Percentiles rank a stretch among this genome's conserved stretches.
Conservation (phyloP, 352 stramenopile genomes). For the Elongisporangium anandrum region DNA sequence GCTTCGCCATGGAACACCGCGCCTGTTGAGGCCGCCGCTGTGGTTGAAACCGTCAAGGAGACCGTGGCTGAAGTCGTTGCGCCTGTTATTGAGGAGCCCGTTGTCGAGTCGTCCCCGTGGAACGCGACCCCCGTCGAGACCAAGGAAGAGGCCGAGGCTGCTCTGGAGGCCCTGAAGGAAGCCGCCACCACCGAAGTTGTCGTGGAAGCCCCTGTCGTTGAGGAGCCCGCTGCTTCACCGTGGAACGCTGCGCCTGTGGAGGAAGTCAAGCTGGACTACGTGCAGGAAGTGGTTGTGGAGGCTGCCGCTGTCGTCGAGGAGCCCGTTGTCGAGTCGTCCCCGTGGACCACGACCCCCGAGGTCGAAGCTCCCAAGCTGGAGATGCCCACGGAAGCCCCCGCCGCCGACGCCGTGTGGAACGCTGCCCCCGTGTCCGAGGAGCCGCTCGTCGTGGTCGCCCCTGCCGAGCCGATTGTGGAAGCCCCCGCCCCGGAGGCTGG, state of each 20-base stretch:
- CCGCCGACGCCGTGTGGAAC: constrained; percentile 20
- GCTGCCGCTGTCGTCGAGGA: constrained; percentile 1
- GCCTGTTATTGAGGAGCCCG: constrained; percentile 13
- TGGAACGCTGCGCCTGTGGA: constrained; percentile 12
- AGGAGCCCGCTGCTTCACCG: background rate
- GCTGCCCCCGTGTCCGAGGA: constrained; percentile 31
- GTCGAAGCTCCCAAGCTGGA: constrained; percentile 2
- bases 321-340: background rate
- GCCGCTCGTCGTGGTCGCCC: constrained; percentile 13
- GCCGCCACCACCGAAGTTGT: constrained; percentile 6
- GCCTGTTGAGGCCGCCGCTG: constrained; percentile 12
- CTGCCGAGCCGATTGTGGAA: constrained; percentile 3
- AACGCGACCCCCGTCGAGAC: constrained; percentile 12
- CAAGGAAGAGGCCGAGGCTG: constrained; percentile 1
- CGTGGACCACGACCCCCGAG: constrained; percentile 5
- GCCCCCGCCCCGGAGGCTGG: too few species aligned
- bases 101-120: constrained; percentile 17
- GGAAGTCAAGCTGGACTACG: background rate
- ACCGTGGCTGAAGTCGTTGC: too few species aligned
- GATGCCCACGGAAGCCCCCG: constrained; percentile 2
- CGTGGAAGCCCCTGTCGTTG: constrained; percentile 3
- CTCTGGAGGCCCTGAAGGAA: constrained; percentile 11
- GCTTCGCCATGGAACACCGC: constrained; percentile 24
- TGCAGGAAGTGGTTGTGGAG: constrained; percentile 8
- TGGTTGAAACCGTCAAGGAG: constrained; percentile 8